phyloP scores from a whole-genome alignment of 179 eudicot genomes.

The Dionaea muscipula region DNA sequence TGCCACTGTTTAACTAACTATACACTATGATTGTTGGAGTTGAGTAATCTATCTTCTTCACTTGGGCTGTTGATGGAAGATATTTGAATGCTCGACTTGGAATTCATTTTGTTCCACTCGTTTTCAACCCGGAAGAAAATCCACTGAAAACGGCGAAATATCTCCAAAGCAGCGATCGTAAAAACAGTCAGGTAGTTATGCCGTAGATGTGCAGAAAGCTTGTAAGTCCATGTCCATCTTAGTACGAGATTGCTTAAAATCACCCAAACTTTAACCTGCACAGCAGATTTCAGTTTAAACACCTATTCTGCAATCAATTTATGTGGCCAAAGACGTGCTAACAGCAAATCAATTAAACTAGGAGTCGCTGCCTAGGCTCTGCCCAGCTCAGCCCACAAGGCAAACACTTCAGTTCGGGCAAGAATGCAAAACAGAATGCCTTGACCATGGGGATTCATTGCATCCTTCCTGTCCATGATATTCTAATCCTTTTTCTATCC shows the following conservation, averaged over 20 bases:
- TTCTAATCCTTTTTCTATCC: no score
- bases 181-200: constrained; percentile 80
- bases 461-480: no score
- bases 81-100: constrained; percentile 42
- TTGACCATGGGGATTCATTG: no score
- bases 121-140: constrained; percentile 87
- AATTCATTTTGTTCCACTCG: constrained; percentile 76
- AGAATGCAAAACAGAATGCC: no score
- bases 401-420: no score
- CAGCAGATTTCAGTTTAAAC: no score
- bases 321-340: no score
- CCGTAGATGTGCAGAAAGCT: constrained; percentile 93
- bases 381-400: no score
- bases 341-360: no score
- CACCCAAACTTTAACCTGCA: constrained; percentile 77
- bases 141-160: constrained; percentile 89
- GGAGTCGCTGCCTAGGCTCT: no score
- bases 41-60: constrained; percentile 59
- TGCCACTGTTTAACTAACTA: constrained; percentile 12
- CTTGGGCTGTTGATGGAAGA: constrained; percentile 33
- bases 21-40: constrained; percentile 47
- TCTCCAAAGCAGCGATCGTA: constrained; percentile 70
- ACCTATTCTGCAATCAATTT: no score
- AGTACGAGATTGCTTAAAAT: constrained; percentile 77
- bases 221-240: constrained; percentile 98